Evolutionary conservation across 2,329 filamentous ascomycete species (phyloP).

Genomic region (Escovopsis sp.): DNA sequence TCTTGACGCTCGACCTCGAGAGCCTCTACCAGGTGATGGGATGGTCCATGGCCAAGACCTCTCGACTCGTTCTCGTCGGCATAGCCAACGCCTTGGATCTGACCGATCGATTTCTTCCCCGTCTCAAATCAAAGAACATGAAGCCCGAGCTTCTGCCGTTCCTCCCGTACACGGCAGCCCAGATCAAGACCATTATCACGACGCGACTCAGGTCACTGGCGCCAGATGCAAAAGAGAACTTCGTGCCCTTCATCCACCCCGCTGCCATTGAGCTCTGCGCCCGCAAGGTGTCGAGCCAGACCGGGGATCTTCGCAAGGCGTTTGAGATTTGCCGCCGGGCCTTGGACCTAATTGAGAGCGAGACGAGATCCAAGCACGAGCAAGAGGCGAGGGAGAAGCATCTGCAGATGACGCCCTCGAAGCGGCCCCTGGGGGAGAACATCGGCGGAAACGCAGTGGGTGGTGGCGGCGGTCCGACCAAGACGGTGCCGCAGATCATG

Average conservation of each 20-base stretch:
- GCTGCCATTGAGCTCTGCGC: slow-evolving; percentile 88
- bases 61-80: slow-evolving; percentile 69
- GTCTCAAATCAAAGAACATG: slow-evolving; percentile 81
- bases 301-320: slow-evolving; percentile 83
- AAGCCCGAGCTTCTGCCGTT: slow-evolving; percentile 85
- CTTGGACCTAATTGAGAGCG: slow-evolving; percentile 75
- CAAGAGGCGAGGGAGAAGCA: slow-evolving; percentile 41
- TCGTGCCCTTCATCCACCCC: slow-evolving; percentile 80
- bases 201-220: slow-evolving; percentile 65
- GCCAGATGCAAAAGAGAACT: slow-evolving; percentile 39
- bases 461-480: slow-evolving; percentile 12
- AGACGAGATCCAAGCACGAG: slow-evolving; percentile 61
- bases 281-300: slow-evolving; percentile 87
- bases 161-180: slow-evolving; percentile 73
- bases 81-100: slow-evolving; percentile 94
- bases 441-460: slow-evolving; percentile 42
- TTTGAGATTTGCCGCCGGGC: slow-evolving; percentile 88
- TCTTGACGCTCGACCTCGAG: slow-evolving; percentile 76
- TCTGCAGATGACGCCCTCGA: slow-evolving; percentile 50
- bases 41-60: slow-evolving; percentile 75
- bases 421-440: slow-evolving; percentile 68
- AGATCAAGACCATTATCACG: slow-evolving; percentile 79
- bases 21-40: slow-evolving; percentile 91
- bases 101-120: slow-evolving; percentile 85
- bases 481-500: slow-evolving; percentile 32